phyloP scores from a whole-genome alignment of 169 alveolate species.

The Hepatocystis sp. region DNA sequence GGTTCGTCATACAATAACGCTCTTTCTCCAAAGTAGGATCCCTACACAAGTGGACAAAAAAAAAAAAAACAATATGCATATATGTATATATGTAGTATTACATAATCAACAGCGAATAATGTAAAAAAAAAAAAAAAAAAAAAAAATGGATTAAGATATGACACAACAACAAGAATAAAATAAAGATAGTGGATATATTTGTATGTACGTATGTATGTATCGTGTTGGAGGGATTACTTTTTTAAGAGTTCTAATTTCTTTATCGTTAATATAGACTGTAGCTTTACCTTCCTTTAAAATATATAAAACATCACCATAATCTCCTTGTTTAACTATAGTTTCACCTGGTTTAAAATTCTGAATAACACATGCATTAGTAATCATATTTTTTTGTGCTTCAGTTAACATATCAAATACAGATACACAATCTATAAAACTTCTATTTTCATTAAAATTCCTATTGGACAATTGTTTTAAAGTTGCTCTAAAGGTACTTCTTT shows the following conservation, averaged over 20 bases:
- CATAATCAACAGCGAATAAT: no score
- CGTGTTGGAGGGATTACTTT: no score
- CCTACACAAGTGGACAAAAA: constrained; percentile 76
- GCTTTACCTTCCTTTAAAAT: constrained; percentile 93
- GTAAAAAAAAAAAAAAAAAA: no score
- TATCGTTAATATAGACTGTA: constrained; percentile 86
- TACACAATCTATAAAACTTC: constrained; percentile 91
- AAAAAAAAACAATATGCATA: neutral
- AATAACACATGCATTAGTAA: constrained; percentile 92
- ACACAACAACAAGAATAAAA: no score
- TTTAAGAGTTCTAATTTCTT: constrained; percentile 85
- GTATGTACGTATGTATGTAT: neutral
- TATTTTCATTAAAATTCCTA: constrained; percentile 92
- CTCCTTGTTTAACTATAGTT: constrained; percentile 93
- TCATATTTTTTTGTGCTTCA: constrained; percentile 90
- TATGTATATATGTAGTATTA: neutral
- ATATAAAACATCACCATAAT: constrained; percentile 92
- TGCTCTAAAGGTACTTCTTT: constrained; percentile 92
- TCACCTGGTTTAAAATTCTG: constrained; percentile 87
- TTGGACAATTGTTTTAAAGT: constrained; percentile 90
- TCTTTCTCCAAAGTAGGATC: constrained; percentile 95
- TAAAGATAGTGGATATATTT: no score
- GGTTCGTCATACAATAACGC: constrained; percentile 94
- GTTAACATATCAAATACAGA: constrained; percentile 91
- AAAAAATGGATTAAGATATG: no score